Evolutionary conservation across 305 asterid species (phyloP).

Genomic region (Fraxinus sp.): DNA sequence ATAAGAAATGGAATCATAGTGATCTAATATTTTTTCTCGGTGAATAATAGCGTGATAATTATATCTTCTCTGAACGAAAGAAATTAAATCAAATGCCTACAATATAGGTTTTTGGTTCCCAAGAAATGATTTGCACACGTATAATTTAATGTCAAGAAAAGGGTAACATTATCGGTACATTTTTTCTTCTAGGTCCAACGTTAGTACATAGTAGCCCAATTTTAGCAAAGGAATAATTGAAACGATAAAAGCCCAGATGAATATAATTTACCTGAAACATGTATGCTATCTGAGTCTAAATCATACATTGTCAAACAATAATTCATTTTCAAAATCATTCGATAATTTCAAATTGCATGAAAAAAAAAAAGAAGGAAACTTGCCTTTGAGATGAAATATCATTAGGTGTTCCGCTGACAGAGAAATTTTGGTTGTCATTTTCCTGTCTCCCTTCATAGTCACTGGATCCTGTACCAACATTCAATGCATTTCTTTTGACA

Average conservation of each 20-base stretch:
- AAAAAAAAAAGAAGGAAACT: background rate
- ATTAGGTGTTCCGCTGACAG: slow-evolving; percentile 23
- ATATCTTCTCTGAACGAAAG: background rate
- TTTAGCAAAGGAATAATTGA: background rate
- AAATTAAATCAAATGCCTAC: background rate
- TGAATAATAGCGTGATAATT: background rate
- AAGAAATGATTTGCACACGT: background rate
- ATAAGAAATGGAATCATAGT: background rate
- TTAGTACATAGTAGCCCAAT: background rate
- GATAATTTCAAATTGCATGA: background rate
- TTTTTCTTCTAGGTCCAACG: background rate
- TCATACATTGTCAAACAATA: background rate
- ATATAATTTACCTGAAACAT: background rate
- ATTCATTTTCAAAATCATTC: background rate
- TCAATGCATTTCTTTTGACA: slow-evolving; percentile 40
- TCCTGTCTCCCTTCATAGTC: slow-evolving; percentile 52
- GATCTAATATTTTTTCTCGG: background rate
- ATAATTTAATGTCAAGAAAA: background rate
- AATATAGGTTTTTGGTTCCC: background rate
- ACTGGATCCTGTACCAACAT: slow-evolving; percentile 57
- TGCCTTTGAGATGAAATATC: slow-evolving; percentile 1
- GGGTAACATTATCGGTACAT: background rate
- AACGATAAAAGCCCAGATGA: background rate
- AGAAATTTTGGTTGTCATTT: slow-evolving; percentile 28
- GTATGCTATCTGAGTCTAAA: background rate